phyloP scores from a whole-genome alignment of 2,329 filamentous ascomycete species.

The Akanthomyces uredinophilus region DNA sequence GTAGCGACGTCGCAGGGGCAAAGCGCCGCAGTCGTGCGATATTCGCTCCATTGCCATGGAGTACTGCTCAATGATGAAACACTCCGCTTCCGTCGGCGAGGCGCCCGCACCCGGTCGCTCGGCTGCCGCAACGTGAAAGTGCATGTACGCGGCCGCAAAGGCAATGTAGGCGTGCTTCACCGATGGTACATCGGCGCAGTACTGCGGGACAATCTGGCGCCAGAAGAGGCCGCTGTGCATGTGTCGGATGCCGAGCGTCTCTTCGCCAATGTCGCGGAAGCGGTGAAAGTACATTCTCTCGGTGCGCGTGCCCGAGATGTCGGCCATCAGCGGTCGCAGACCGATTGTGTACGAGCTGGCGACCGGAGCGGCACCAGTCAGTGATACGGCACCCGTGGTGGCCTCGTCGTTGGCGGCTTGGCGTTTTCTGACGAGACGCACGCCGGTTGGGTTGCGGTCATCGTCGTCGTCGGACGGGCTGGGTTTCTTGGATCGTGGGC shows the following conservation, averaged over 20 bases:
- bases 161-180: conserved; percentile 32
- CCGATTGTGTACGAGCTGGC: neutral
- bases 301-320: conserved; percentile 30
- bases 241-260: conserved; percentile 25
- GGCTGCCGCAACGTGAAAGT: conserved; percentile 19
- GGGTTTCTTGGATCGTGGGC: neutral
- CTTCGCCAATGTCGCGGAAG: conserved; percentile 28
- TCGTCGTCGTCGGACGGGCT: neutral
- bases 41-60: conserved; percentile 32
- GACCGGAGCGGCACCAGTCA: neutral
- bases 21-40: conserved; percentile 9
- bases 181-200: conserved; percentile 26
- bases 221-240: conserved; percentile 27
- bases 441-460: neutral
- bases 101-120: conserved; percentile 15
- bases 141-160: conserved; percentile 28
- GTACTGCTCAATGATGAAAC: conserved; percentile 36
- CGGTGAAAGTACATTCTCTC: conserved; percentile 33
- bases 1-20: conserved; percentile 15
- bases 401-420: neutral
- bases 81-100: conserved; percentile 25
- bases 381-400: neutral
- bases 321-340: conserved; percentile 29
- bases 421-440: neutral
- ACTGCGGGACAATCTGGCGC: conserved; percentile 25